phyloP scores from a whole-genome alignment of 2,329 filamentous ascomycete genomes.

The Botrytis cinerea region DNA sequence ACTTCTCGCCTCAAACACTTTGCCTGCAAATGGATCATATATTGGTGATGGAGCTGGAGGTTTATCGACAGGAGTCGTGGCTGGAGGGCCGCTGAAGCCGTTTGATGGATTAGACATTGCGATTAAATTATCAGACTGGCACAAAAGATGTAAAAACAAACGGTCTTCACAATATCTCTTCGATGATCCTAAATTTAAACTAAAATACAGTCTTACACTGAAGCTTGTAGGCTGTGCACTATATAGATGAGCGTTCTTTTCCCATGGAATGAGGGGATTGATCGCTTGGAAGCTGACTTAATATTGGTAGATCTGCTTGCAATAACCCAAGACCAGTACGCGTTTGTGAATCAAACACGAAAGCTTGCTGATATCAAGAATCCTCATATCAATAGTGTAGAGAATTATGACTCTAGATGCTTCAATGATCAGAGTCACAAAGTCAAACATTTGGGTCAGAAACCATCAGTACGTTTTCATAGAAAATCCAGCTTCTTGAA shows the following conservation, averaged over 20 bases:
- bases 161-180: too few relatives aligned
- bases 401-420: neutral
- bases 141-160: neutral
- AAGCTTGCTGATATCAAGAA: neutral
- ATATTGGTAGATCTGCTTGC: neutral
- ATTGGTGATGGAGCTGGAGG: neutral
- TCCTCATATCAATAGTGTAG: neutral
- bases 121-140: neutral
- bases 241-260: neutral
- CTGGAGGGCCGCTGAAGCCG: neutral
- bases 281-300: neutral
- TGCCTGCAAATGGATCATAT: neutral
- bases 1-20: neutral
- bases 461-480: neutral
- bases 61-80: neutral
- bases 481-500: neutral
- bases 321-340: neutral
- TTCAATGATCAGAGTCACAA: neutral
- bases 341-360: neutral
- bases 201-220: neutral
- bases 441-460: neutral
- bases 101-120: neutral
- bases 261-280: neutral
- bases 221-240: neutral
- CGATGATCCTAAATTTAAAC: too few relatives aligned